Base-by-base conservation (phyloP, 2,329 filamentous ascomycete species). In the Exophiala viscosa region DNA sequence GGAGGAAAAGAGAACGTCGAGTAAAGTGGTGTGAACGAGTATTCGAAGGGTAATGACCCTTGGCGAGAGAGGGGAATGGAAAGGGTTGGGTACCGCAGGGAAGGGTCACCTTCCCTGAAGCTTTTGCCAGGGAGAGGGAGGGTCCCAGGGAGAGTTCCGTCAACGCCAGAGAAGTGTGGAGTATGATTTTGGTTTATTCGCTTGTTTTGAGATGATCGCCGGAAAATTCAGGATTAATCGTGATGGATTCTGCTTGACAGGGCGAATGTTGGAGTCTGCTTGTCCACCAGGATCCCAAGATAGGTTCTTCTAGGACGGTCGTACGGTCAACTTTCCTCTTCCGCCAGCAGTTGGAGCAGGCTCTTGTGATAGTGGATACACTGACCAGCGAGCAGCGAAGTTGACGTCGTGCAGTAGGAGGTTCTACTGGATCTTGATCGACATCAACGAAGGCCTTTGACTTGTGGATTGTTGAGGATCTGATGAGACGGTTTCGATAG, bases 161-260 rank as follows among this genome's bases (percentile, higher is more conserved):
- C 23, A 28, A 28, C 23, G 23, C 23, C 23, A 28, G 8, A 15
- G 31, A 9, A 28, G 39, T 23, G 40, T 44, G 48, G 48, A 49
- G 38, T 36, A 38, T 44, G 31, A 45, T 32, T 44, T 50, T 17
- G 13, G 13, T 15, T 28, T 39, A 28, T 48, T 48, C 33, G 13
- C 46, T 40, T 39, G 48, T 45, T 34, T 41, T 44, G 47, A n/a
- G 42, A 45, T 28, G 55, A 58, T 55, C 48, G 43, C 48, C 51
- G 35, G 33, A 44, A 42, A 35, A 54, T 50, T 43, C 34, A 18
- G 42, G 47, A 48, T 45, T 49, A 36, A 41, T 23, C n/a, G 40
- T 23, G 40, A 14, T 46, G 14, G 44, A 28, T 18, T 46, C n/a
- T 36, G 33, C 44, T 46, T 46, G 44, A 20, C n/a, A 14, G 11